Conservation (phyloP, 805 yeast species). For the Pichia pseudocactophila region DNA sequence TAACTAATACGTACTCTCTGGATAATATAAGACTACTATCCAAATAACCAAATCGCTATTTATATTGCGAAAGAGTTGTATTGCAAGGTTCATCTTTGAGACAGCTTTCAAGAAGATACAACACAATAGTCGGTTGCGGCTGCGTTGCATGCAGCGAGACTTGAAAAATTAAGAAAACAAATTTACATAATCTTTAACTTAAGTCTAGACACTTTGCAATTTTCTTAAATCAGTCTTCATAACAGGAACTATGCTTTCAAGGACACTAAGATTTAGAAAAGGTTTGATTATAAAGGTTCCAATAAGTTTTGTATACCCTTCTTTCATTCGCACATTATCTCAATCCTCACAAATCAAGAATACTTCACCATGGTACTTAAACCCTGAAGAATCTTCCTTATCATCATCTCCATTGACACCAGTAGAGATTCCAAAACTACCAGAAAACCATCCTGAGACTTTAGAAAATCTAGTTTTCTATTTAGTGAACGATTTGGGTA, state of each 20-base stretch:
- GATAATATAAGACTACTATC: too few relatives aligned
- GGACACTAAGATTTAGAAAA: too few relatives aligned
- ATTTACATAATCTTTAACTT: too few relatives aligned
- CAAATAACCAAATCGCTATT: too few relatives aligned
- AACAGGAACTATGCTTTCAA: too few relatives aligned
- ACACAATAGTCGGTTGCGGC: too few relatives aligned
- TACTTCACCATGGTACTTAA: conserved; percentile 27
- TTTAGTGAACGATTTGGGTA: conserved; percentile 53
- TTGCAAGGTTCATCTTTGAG: too few relatives aligned
- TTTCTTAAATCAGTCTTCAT: too few relatives aligned
- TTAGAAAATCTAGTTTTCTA: conserved; percentile 37
- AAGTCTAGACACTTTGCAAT: too few relatives aligned
- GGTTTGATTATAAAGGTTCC: neutral
- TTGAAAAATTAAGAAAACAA: neutral
- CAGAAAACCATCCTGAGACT: conserved; percentile 47
- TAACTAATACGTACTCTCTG: too few relatives aligned
- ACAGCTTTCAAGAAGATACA: too few relatives aligned
- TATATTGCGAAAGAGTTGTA: too few relatives aligned
- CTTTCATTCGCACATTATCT: neutral
- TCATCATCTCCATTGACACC: conserved; percentile 17
- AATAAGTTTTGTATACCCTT: neutral
- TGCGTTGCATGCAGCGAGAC: neutral
- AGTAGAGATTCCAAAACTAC: conserved; percentile 46
- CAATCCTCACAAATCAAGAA: neutral
- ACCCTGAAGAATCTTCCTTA: conserved; percentile 24